Percentiles rank a stretch among this genome's conserved stretches.
phyloP scores from a whole-genome alignment of 2,329 filamentous ascomycete species.

The Zasmidium citrigriseum region DNA sequence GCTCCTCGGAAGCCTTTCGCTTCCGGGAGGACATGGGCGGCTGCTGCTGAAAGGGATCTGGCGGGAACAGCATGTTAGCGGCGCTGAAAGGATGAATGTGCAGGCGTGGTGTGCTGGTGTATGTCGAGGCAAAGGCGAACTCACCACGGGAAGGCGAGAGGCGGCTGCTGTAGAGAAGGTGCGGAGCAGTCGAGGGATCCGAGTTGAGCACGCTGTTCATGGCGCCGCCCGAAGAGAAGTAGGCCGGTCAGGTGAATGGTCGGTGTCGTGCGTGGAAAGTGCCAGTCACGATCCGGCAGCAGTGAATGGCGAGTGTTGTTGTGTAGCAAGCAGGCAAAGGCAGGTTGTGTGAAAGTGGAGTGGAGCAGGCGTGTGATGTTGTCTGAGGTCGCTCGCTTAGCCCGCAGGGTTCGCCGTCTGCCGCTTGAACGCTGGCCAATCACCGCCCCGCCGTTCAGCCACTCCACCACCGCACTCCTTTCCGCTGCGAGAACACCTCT shows the following conservation, averaged over 20 bases:
- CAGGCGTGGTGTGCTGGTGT: conserved; percentile 29
- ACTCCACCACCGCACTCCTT: conserved; percentile 1
- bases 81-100: conserved; percentile 31
- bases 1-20: conserved; percentile 81
- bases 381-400: not conserved
- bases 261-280: not conserved
- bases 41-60: conserved; percentile 35
- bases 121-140: conserved; percentile 32
- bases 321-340: not conserved
- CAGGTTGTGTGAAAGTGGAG: not conserved
- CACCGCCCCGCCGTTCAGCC: not conserved
- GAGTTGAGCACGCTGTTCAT: conserved; percentile 61
- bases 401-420: not conserved
- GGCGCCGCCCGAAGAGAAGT: not conserved
- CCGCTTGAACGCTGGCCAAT: not conserved
- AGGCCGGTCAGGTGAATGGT: not conserved
- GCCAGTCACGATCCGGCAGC: not conserved
- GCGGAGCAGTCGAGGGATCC: conserved; percentile 60
- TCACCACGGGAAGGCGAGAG: conserved; percentile 62
- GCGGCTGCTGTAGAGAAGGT: conserved; percentile 62
- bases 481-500: not conserved
- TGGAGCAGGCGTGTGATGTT: conserved; percentile 5
- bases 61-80: conserved; percentile 35
- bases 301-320: not conserved
- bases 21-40: conserved; percentile 61